Evolutionary conservation across 2,329 filamentous ascomycete genomes (phyloP), one percentile per base, ranked within the genome.

Genomic region (Saccharata proteae): DNA sequence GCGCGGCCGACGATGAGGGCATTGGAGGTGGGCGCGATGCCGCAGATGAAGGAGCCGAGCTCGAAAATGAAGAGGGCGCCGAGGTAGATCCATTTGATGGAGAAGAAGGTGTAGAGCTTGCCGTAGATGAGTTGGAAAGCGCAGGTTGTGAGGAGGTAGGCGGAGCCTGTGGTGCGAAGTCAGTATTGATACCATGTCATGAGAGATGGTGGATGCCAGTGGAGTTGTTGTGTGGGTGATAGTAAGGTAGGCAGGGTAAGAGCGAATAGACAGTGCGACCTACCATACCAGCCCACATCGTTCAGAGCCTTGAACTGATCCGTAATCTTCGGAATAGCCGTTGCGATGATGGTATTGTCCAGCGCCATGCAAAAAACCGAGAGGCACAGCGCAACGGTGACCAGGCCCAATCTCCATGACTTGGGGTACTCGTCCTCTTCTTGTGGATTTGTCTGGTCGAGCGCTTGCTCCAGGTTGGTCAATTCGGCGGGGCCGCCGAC

Each of bases 1-100:
- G 63, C 64, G 34, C 67, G 57, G 7, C 67, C 67, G 24, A 69
- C 49, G 41, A 71, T 67, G 19, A 71, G 46, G 11, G 64, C 57
- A 3, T 45, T 56, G 4, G 61, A 65, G 13, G 39, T 65, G 9
- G 64, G 64, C 6, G 66, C 65, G 16, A 60, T 54, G 40, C 60
- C 67, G 37, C 65, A 69, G 32, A 71, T 51, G 9, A 64, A 49
- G n/a, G 59, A 64, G 12, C 67, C 67, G 30, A 69, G 34, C 42
- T 68, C 64, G 45, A 70, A 70, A 43, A 66, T 57, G 37, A 52
- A 40, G 15, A 67, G 49, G 1, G 59, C 58, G 11, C 39, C 38
- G 6, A 68, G 39, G 43, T 58, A 67, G 25, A 62, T 47, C 53
- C 54, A 62, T 45, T 68, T 69, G 43, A 55, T 55, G 10, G 44